Evolutionary conservation across 768 basidiomycete species (phyloP).

Genomic region (Bullera alba): DNA sequence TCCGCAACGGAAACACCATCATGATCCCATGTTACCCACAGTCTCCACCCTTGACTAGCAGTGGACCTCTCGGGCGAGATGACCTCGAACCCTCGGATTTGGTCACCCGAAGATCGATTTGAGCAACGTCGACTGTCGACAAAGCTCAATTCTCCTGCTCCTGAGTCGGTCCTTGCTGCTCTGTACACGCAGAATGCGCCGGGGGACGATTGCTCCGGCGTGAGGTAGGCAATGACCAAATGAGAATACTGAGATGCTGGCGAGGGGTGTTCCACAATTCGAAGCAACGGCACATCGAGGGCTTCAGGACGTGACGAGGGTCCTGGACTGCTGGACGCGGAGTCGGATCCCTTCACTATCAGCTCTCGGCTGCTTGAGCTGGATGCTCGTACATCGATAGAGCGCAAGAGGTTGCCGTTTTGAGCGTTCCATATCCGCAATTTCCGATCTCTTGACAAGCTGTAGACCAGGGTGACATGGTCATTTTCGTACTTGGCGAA

Average conservation of each 20-base stretch:
- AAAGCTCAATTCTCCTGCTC: constrained; percentile 12
- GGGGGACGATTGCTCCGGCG: constrained; percentile 60
- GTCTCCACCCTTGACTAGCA: constrained; percentile 25
- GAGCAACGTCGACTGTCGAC: constrained; percentile 23
- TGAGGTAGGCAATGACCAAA: constrained; percentile 65
- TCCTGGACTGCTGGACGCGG: too few species aligned
- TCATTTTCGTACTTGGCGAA: constrained; percentile 16
- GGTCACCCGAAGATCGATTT: constrained; percentile 42
- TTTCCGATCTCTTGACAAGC: constrained; percentile 77
- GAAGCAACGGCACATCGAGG: constrained; percentile 59
- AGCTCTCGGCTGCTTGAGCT: too few species aligned
- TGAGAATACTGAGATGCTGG: constrained; percentile 48
- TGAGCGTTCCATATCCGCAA: constrained; percentile 71
- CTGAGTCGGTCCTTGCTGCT: constrained; percentile 8
- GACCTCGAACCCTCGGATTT: constrained; percentile 32
- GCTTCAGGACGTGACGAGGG: constrained; percentile 21
- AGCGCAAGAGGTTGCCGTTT: constrained; percentile 63
- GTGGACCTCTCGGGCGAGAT: constrained; percentile 23
- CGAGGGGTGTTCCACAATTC: constrained; percentile 51
- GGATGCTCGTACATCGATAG: constrained; percentile 45
- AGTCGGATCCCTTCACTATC: too few species aligned
- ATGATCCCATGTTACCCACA: constrained; percentile 36
- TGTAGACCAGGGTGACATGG: constrained; percentile 50
- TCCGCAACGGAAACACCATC: constrained; percentile 21
- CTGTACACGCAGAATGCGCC: constrained; percentile 66